phyloP scores from a whole-genome alignment of 352 stramenopile genomes.

The Phytophthora cajani region DNA sequence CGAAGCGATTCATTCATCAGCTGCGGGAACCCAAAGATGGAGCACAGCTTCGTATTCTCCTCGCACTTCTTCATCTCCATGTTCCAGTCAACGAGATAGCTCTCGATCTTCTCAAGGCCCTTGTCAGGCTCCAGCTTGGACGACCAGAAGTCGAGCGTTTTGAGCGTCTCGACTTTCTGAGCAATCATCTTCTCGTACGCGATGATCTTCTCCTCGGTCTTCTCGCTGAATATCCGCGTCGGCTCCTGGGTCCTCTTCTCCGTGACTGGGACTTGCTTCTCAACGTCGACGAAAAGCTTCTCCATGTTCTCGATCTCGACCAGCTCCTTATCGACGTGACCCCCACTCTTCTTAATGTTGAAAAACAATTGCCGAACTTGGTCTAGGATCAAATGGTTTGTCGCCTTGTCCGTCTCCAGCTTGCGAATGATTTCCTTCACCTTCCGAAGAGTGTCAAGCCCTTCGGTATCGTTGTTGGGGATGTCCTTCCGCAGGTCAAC shows the following conservation, averaged over 20 bases:
- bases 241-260: slow-evolving; percentile 80
- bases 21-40: slow-evolving; percentile 95
- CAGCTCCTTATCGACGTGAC: slow-evolving; percentile 86
- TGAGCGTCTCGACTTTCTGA: slow-evolving; percentile 81
- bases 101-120: slow-evolving; percentile 85
- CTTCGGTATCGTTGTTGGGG: slow-evolving; percentile 75
- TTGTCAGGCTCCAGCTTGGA: slow-evolving; percentile 83
- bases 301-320: slow-evolving; percentile 86
- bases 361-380: slow-evolving; percentile 81
- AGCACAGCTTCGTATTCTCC: slow-evolving; percentile 92
- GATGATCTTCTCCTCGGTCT: slow-evolving; percentile 94
- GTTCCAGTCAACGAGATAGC: slow-evolving; percentile 82
- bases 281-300: slow-evolving; percentile 80
- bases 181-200: slow-evolving; percentile 92
- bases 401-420: slow-evolving; percentile 70
- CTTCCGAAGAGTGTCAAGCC: slow-evolving; percentile 81
- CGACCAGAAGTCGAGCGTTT: slow-evolving; percentile 86
- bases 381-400: slow-evolving; percentile 77
- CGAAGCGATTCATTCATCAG: slow-evolving; percentile 91
- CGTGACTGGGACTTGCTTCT: slow-evolving; percentile 80
- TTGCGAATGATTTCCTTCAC: slow-evolving; percentile 88
- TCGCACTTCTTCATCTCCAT: slow-evolving; percentile 93
- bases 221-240: slow-evolving; percentile 87
- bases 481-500: slow-evolving; percentile 87
- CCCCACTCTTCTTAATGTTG: slow-evolving; percentile 82